Conservation (phyloP, 352 stramenopile genomes). For the Globisporangium viniferum region DNA sequence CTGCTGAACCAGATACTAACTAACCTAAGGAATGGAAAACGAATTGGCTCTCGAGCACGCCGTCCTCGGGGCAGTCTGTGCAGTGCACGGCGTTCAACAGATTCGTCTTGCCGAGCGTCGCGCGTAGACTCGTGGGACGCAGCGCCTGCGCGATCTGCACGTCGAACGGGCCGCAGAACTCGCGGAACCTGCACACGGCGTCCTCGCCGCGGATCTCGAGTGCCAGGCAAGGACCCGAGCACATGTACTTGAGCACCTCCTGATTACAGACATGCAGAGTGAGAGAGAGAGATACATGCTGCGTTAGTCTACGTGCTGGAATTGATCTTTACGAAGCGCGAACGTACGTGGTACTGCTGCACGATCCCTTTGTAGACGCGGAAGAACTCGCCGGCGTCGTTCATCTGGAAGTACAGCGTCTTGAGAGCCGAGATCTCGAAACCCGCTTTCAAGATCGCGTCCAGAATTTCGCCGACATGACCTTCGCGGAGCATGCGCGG, state of each 20-base stretch:
- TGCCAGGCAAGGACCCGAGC: conserved; percentile 78
- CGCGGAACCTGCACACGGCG: conserved; percentile 34
- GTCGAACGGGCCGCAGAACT: too few relatives aligned
- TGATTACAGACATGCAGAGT: conserved; percentile 10
- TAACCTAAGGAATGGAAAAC: conserved; percentile 65
- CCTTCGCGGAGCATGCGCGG: too few relatives aligned
- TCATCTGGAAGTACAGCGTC: conserved; percentile 76
- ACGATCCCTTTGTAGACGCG: conserved; percentile 82
- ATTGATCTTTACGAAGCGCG: background rate
- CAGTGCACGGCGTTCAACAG: conserved; percentile 92
- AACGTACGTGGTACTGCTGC: conserved; percentile 64
- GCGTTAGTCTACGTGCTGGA: too few relatives aligned
- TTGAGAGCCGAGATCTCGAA: conserved; percentile 91
- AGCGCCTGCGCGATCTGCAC: too few relatives aligned
- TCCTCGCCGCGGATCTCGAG: conserved; percentile 89
- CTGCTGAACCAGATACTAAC: too few relatives aligned
- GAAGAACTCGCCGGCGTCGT: conserved; percentile 87
- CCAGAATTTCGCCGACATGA: conserved; percentile 39
- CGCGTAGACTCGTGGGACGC: too few relatives aligned
- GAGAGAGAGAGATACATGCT: too few relatives aligned
- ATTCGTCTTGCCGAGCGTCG: conserved; percentile 27
- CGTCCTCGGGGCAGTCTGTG: conserved; percentile 91
- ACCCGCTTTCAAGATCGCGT: conserved; percentile 68
- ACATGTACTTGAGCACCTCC: conserved; percentile 91
- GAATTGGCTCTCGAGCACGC: conserved; percentile 87